Base-by-base conservation (phyloP, 331 rosid species). In the Cucumis variabilis region DNA sequence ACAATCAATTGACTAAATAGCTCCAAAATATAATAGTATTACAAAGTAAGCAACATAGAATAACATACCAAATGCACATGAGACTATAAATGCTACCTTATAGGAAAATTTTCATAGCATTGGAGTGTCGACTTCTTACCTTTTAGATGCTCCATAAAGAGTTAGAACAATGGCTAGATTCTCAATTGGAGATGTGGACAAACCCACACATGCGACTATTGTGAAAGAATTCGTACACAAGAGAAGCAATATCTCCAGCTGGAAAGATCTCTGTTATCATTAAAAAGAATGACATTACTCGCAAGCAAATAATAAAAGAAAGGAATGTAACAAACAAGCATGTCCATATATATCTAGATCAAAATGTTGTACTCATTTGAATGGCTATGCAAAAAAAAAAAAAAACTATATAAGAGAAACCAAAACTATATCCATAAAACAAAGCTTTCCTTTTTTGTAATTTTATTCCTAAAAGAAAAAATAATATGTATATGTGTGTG, bases 211-310 rank as follows among this genome's bases (percentile, higher is more conserved):
- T 84, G 98, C 93, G 84, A 89, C 93, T 71, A 94, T 90, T 19
- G 99, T 93, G 91, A 95, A 95, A 88, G 99, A 96, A 90, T 95
- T 96, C 99, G 89, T 96, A 96, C 84, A 92, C 90, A 83, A 96
- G n/a, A n/a, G n/a, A n/a, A n/a, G n/a, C n/a, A n/a, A n/a, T n/a
- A n/a, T n/a, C n/a, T n/a, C n/a, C n/a, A n/a, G n/a, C n/a, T n/a
- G n/a, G n/a, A n/a, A n/a, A n/a, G n/a, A n/a, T n/a, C n/a, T n/a
- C n/a, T n/a, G 94, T 55, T 89, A 89, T 66, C 91, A 92, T 86
- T 48, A 13, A 46, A 51, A 68, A 90, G 27, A 63, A 66, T 73
- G 62, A 69, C n/a, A 88, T 84, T 27, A 33, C 27, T 73, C 77
- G 58, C 88, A 79, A 90, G 89, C 85, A 74, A 30, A 41, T 72